A percentile compares a stretch with the other conserved stretches of the same genome.
Conservation (phyloP, 495 filamentous ascomycete genomes). For the Xylona heveae region DNA sequence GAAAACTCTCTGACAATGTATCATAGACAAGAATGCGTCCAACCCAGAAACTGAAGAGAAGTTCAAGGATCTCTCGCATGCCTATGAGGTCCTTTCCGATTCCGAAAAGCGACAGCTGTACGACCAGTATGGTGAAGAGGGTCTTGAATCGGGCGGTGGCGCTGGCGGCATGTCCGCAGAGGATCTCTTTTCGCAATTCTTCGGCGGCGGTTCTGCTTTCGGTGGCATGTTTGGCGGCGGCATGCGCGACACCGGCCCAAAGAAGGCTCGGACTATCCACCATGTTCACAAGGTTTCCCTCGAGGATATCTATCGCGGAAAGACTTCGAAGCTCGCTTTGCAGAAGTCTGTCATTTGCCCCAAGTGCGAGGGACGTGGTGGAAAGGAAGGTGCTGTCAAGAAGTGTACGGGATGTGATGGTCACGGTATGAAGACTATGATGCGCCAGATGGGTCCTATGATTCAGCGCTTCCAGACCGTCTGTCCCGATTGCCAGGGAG, state of each 20-base stretch:
- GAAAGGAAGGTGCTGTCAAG: conserved; percentile 91
- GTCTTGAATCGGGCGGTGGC: conserved; percentile 69
- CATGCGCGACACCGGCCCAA: conserved; percentile 64
- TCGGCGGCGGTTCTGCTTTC: conserved; percentile 66
- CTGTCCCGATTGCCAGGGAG: conserved; percentile 92
- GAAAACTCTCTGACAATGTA: conserved; percentile 10
- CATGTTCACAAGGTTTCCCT: conserved; percentile 96
- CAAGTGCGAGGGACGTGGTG: conserved; percentile 86
- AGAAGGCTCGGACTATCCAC: conserved; percentile 89
- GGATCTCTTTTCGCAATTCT: conserved; percentile 96
- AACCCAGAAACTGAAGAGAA: conserved; percentile 88
- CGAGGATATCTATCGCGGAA: conserved; percentile 95
- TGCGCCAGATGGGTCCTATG: conserved; percentile 99
- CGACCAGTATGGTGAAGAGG: conserved; percentile 94
- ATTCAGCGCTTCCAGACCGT: conserved; percentile 99
- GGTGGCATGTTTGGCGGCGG: conserved; percentile 69
- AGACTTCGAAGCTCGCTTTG: conserved; percentile 89
- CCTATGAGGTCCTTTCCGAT: conserved; percentile 87
- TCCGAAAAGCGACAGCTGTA: conserved; percentile 77
- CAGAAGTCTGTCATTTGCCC: conserved; percentile 96
- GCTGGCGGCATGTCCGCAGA: conserved; percentile 84
- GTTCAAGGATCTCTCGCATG: conserved; percentile 92
- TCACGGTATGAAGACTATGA: conserved; percentile 97
- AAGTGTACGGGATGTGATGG: conserved; percentile 81
- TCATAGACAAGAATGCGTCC: conserved; percentile 80